These are phyloP conservation scores for Neoarthrinium moseri DNA, from an alignment of 2,329 filamentous ascomycete genomes.

Conservation along the genomic window DNA sequence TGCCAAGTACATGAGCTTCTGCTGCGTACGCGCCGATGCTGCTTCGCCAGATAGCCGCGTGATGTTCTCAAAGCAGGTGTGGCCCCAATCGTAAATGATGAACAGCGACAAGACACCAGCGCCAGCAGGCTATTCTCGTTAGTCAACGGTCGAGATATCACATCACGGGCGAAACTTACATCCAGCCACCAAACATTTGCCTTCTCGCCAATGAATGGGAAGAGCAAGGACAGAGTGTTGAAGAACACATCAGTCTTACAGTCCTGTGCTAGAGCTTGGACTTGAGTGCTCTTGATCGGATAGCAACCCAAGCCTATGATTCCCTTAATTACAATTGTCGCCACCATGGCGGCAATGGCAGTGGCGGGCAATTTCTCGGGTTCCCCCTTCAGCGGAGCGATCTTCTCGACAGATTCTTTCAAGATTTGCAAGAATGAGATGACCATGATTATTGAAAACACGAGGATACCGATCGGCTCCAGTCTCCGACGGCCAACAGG, in stretches of 20 bases:
- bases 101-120: conserved; percentile 62
- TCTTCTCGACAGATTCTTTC: conserved; percentile 57
- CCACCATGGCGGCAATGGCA: conserved; percentile 56
- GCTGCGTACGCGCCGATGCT: conserved; percentile 46
- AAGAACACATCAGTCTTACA: conserved; percentile 65
- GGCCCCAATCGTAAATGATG: conserved; percentile 69
- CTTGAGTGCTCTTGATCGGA: conserved; percentile 61
- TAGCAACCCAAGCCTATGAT: conserved; percentile 60
- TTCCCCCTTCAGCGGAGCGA: conserved; percentile 44
- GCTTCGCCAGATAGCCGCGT: conserved; percentile 58
- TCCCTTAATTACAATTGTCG: conserved; percentile 58
- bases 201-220: conserved; percentile 59
- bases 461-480: conserved; percentile 61
- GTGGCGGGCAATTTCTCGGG: conserved; percentile 49
- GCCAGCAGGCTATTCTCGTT: conserved; percentile 40
- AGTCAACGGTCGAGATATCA: neutral
- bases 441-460: conserved; percentile 64
- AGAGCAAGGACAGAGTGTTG: conserved; percentile 62
- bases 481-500: conserved; percentile 56
- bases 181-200: conserved; percentile 67
- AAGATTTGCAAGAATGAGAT: conserved; percentile 61
- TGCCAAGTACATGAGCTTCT: conserved; percentile 59
- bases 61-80: conserved; percentile 60
- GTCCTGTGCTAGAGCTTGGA: conserved; percentile 62
- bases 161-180: conserved; percentile 27